Evolutionary conservation across 2,329 filamentous ascomycete species (phyloP).

Genomic region (Eutypa lata): DNA sequence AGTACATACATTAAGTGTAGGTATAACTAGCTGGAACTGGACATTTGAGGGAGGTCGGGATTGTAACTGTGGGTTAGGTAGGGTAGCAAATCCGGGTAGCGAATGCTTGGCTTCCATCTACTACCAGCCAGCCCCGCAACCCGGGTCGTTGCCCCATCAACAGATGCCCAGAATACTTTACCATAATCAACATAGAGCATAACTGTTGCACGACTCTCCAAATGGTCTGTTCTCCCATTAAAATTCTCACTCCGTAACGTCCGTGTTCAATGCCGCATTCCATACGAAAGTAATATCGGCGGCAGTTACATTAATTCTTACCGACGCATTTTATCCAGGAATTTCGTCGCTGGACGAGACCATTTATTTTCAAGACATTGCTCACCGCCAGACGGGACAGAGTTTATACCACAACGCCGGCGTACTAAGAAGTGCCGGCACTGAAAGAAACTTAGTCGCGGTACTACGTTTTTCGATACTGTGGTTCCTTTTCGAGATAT

Average conservation of each 20-base stretch:
- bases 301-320: background rate
- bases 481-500: background rate
- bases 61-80: no score
- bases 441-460: background rate
- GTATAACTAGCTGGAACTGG: no score
- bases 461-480: background rate
- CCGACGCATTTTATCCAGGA: background rate
- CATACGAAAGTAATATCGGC: background rate
- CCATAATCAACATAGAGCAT: background rate
- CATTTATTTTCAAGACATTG: background rate
- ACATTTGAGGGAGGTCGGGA: no score
- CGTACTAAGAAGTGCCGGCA: background rate
- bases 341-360: background rate
- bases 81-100: no score
- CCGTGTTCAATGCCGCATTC: background rate
- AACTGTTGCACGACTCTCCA: background rate
- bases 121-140: background rate
- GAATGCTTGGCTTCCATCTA: no score
- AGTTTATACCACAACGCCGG: background rate
- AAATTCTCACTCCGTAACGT: no score
- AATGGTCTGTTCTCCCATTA: background rate
- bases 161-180: background rate
- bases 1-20: no score
- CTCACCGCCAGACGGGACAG: background rate
- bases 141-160: background rate